Base-by-base conservation (phyloP, 768 basidiomycete species). In the Leucocoprinus sp. region DNA sequence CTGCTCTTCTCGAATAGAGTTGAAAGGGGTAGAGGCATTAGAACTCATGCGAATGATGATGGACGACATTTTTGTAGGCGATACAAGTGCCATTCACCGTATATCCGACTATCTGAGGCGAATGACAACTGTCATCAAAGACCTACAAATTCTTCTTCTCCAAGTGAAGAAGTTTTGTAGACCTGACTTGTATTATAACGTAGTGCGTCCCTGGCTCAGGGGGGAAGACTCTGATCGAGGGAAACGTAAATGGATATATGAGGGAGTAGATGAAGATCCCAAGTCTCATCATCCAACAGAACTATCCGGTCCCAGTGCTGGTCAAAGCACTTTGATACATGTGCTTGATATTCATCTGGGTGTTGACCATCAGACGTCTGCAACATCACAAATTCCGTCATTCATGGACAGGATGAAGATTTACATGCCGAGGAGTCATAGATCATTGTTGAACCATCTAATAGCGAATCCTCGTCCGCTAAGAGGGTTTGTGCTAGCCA, bases 11-110 rank as follows among this genome's bases (percentile, higher is more conserved):
- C 77, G 87, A 8, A 90, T 93, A 57, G 95, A 98, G 64, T 71
- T 96, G 18, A 78, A 82, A 22, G 93, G 93, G 8, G 91, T 91
- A 1, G 76, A 83, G 43, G 86, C 85, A 1, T 77, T 97, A 17
- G 75, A 82, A 38, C 68, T 95, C 43, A 95, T 98, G 91, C 80
- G 84, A 2, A 67, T 76, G 6, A 87, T 81, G 6, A 82, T 95
- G 76, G 91, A 97, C 65, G 93, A 98, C 59, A 75, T 82, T 36
- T 95, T 93, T 66, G 76, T 96, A 27, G 77, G 76, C 2, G 83
- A 89, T 54, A 70, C 66, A 39, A 74, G 80, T 11, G 81, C 84
- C 19, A 66, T 80, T 35, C 73, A 69, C 4, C 85, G 89, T 7
- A 78, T 78, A 35, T 75, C 78, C 2, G 54, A 62, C 11, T 93